phyloP scores from a whole-genome alignment of 441 rosid genomes.

The Populus hybrid region DNA sequence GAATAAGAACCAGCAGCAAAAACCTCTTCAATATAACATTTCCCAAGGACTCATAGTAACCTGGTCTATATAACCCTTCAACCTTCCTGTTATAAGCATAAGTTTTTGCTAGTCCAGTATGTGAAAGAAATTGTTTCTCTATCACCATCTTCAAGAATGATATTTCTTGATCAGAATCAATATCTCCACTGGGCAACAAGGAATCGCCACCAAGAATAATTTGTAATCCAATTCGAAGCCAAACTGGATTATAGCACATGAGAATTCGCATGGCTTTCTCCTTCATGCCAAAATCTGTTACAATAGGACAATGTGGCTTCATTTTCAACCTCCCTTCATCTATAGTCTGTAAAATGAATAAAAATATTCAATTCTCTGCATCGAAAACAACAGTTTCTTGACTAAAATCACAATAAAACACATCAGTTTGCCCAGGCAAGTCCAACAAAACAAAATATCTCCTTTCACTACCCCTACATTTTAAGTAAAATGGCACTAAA shows the following conservation, averaged over 20 bases:
- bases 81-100: constrained; percentile 93
- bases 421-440: too few relatives aligned
- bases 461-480: background rate
- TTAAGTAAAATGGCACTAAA: background rate
- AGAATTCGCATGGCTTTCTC: constrained; percentile 61
- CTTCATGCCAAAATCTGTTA: constrained; percentile 85
- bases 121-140: constrained; percentile 73
- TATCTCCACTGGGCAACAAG: constrained; percentile 50
- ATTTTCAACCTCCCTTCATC: constrained; percentile 89
- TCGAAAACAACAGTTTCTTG: background rate
- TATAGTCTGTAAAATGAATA: constrained; percentile 51
- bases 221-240: constrained; percentile 83
- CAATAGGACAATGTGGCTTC: constrained; percentile 84
- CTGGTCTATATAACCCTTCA: constrained; percentile 89
- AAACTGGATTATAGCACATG: constrained; percentile 67
- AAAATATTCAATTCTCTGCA: background rate
- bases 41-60: constrained; percentile 87
- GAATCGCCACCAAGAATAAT: constrained; percentile 85
- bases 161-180: constrained; percentile 47
- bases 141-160: constrained; percentile 73
- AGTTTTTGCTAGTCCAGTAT: constrained; percentile 64
- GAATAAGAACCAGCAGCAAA: constrained; percentile 68
- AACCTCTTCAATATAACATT: constrained; percentile 78
- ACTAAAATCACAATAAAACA: background rate
- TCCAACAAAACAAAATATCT: background rate